These are phyloP conservation scores for Talaromyces sp. DNA, from an alignment of 2,329 filamentous ascomycete species.

Conservation along the genomic window DNA sequence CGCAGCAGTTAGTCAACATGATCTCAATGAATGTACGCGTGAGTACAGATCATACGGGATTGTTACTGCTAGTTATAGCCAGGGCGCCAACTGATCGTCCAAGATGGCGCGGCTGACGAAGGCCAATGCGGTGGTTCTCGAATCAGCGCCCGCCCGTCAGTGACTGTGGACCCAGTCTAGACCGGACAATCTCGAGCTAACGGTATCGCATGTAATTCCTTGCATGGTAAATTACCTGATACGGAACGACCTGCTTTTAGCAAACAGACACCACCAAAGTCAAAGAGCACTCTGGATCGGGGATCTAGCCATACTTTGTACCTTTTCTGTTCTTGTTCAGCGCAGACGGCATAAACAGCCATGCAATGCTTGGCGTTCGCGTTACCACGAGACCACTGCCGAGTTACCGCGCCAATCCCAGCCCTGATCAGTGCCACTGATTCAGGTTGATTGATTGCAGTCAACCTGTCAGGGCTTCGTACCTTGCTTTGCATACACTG, in stretches of 20 bases:
- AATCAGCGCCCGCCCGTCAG: background rate
- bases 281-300: background rate
- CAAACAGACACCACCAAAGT: background rate
- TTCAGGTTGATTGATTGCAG: background rate
- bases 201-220: background rate
- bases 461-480: background rate
- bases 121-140: background rate
- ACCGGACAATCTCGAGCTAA: background rate
- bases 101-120: background rate
- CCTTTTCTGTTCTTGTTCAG: too few relatives aligned
- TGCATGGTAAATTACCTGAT: background rate
- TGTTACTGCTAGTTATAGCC: background rate
- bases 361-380: background rate
- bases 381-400: background rate
- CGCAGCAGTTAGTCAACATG: background rate
- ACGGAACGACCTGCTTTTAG: background rate
- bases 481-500: background rate
- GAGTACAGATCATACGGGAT: background rate
- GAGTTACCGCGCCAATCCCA: conserved; percentile 2
- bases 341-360: background rate
- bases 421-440: background rate
- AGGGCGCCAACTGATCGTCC: background rate
- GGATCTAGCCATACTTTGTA: too few relatives aligned
- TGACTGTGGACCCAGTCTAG: background rate
- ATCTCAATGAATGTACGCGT: too few relatives aligned